phyloP scores from a whole-genome alignment of 202 grass and related monocot species.

The Tripidium arundinaceum region DNA sequence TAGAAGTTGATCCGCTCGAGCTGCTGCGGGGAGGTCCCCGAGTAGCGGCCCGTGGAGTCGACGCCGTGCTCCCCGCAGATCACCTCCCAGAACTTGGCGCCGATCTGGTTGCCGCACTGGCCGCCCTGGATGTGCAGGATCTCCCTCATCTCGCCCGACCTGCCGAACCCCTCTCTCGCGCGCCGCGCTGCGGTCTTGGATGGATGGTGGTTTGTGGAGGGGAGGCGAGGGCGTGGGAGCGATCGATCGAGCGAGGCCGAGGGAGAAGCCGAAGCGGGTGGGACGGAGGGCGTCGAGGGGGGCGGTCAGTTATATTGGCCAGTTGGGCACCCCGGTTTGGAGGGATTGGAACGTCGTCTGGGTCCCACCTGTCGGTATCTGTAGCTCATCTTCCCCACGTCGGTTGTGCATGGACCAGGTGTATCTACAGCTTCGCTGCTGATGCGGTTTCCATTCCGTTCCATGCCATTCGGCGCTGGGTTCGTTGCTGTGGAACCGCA shows the following conservation, averaged over 20 bases:
- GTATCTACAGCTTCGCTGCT: neutral
- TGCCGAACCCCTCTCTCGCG: neutral
- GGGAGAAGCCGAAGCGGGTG: neutral
- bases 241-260: neutral
- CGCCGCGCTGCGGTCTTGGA: neutral
- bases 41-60: constrained; percentile 49
- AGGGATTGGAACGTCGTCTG: neutral
- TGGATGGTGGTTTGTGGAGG: neutral
- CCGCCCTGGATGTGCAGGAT: constrained; percentile 98
- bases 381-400: neutral
- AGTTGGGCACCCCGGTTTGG: neutral
- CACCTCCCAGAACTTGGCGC: constrained; percentile 98
- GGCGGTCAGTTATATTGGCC: neutral
- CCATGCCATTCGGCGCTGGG: neutral
- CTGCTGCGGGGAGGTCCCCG: constrained; percentile 37
- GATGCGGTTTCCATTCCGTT: neutral
- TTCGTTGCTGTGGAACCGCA: neutral
- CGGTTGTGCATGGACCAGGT: constrained; percentile 19
- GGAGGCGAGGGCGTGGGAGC: neutral
- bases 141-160: constrained; percentile 75
- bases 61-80: constrained; percentile 87
- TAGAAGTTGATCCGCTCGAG: constrained; percentile 72
- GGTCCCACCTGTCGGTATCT: neutral
- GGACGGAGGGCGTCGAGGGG: constrained; percentile 5
- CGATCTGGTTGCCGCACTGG: constrained; percentile 97